phyloP scores from a whole-genome alignment of 2,329 filamentous ascomycete species.

The Ilyonectria robusta region DNA sequence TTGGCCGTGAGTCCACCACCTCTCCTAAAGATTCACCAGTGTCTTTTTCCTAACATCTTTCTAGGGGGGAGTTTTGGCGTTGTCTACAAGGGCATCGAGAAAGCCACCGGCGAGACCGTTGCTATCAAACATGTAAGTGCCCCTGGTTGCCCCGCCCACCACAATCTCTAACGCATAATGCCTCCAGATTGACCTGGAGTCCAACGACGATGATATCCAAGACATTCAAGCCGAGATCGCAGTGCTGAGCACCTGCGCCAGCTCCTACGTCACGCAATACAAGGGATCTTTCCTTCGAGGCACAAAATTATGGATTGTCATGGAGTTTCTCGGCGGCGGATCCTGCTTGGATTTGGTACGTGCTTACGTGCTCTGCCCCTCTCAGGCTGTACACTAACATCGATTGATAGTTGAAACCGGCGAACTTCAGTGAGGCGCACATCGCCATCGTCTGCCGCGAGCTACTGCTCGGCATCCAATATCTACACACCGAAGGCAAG shows the following conservation, averaged over 20 bases:
- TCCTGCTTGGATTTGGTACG: slow-evolving; percentile 93
- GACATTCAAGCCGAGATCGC: slow-evolving; percentile 99
- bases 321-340: slow-evolving; percentile 96
- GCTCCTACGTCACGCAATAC: slow-evolving; percentile 95
- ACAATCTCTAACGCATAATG: slow-evolving; percentile 29
- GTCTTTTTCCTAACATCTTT: slow-evolving; percentile 27
- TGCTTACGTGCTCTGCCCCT: neutral
- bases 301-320: slow-evolving; percentile 98
- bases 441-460: slow-evolving; percentile 96
- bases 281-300: slow-evolving; percentile 96
- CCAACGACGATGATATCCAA: slow-evolving; percentile 97
- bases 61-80: slow-evolving; percentile 94
- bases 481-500: slow-evolving; percentile 93
- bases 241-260: slow-evolving; percentile 94
- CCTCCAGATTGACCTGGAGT: slow-evolving; percentile 95
- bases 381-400: slow-evolving; percentile 14
- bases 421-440: slow-evolving; percentile 88
- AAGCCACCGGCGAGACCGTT: slow-evolving; percentile 89
- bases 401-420: slow-evolving; percentile 83
- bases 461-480: slow-evolving; percentile 89
- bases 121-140: slow-evolving; percentile 92
- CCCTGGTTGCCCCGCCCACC: slow-evolving; percentile 34
- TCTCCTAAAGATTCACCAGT: neutral
- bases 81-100: slow-evolving; percentile 97
- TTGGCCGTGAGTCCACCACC: slow-evolving; percentile 80